Evolutionary conservation across 2,329 filamentous ascomycete species (phyloP), one percentile per base, ranked within the genome.

Genomic region (Pseudocercospora ulei): DNA sequence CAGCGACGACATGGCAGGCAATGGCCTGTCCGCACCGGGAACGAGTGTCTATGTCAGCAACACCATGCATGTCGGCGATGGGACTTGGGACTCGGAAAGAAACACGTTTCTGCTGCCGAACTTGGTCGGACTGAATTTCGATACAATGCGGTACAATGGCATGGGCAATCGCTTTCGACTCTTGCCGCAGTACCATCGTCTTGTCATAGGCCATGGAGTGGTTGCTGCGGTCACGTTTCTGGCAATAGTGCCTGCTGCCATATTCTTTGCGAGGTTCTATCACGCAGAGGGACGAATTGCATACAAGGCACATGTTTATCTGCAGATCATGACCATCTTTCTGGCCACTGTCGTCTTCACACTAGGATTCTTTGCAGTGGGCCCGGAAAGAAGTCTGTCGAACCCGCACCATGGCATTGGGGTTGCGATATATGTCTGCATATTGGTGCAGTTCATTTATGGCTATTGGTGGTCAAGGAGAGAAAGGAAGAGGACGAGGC

Each of bases 351-450:
- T 79, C 7, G 70, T 83, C 5, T 80, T 92, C 46, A 69, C 82
- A 28, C 67, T 86, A 7, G 83, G 82, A 5, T 87, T 75, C 64
- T 78, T 86, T 51, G 82, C 84, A 7, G 83, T 90, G 7, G 83
- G 83, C 0, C 76, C 78, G 0, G 67, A 71, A 28, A 70, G 82
- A 43, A 82, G 73, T 49, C 63, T 86, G 53, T 78, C 80, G 5
- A 92, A 92, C 56, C 83, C 83, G 0, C 83, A 92, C 58, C 83
- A 92, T 61, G 82, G 80, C 45, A 88, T 90, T 48, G 83, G 83
- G 8, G 69, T 87, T 20, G 80, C 82, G 17, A 75, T 92, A 29
- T 88, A 86, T 56, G 72, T 78, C 28, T 63, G 85, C 30, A 72
- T 88, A 20, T 58, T 85, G 29, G 62, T 82, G 3, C 84, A 90